These are phyloP conservation scores for Dactylonectria macrodidyma DNA, from an alignment of 2,329 filamentous ascomycete genomes.

Conservation along the genomic window DNA sequence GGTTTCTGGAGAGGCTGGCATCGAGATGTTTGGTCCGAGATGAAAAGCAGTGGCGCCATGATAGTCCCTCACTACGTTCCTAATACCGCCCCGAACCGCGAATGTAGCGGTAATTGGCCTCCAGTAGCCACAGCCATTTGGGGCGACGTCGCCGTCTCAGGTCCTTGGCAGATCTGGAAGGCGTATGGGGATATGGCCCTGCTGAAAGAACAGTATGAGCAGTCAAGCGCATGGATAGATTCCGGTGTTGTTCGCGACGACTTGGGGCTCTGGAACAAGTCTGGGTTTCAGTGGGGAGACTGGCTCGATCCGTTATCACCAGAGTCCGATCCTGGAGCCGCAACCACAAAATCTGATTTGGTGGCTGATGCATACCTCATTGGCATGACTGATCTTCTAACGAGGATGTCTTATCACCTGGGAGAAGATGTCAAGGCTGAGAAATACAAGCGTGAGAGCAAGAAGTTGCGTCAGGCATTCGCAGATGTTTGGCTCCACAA, in stretches of 20 bases:
- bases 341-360: slow-evolving; percentile 55
- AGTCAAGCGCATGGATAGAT: slow-evolving; percentile 54
- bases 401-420: too few relatives aligned
- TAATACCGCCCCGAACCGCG: too few relatives aligned
- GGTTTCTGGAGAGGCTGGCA: slow-evolving; percentile 59
- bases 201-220: slow-evolving; percentile 34
- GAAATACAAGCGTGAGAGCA: too few relatives aligned
- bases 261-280: neutral
- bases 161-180: too few relatives aligned
- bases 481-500: too few relatives aligned
- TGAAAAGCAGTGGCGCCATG: neutral
- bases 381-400: slow-evolving; percentile 55
- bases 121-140: too few relatives aligned
- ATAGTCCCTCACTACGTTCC: too few relatives aligned
- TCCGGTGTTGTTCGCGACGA: neutral
- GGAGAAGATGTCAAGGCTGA: too few relatives aligned
- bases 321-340: slow-evolving; percentile 52
- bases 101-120: too few relatives aligned
- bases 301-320: slow-evolving; percentile 63
- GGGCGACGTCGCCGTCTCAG: too few relatives aligned
- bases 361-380: slow-evolving; percentile 63
- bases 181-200: too few relatives aligned
- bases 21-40: slow-evolving; percentile 16
- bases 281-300: slow-evolving; percentile 55
- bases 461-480: too few relatives aligned